Evolutionary conservation across 805 yeast species (phyloP).

Genomic region (Wickerhamiella hasegawae): DNA sequence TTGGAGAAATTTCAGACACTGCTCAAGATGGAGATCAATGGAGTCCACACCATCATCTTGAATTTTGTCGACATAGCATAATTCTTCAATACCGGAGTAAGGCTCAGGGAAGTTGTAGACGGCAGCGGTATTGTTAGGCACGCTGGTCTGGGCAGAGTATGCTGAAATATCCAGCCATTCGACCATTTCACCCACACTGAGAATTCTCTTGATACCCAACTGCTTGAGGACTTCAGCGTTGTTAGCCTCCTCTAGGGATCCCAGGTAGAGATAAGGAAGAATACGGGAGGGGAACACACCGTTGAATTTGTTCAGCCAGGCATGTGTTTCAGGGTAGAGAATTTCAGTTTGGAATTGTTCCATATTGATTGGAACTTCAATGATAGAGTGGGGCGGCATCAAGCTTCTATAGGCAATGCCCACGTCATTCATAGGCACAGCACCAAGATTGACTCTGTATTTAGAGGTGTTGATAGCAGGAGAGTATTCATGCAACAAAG

Average conservation of each 20-base stretch:
- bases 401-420: conserved; percentile 34
- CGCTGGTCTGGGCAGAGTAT: conserved; percentile 1
- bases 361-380: no score
- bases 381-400: conserved; percentile 50
- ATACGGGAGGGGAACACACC: conserved; percentile 35
- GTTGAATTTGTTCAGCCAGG: neutral
- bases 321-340: neutral
- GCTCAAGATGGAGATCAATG: conserved; percentile 42
- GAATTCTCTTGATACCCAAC: conserved; percentile 55
- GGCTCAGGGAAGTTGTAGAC: neutral
- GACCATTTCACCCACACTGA: conserved; percentile 73
- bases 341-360: neutral
- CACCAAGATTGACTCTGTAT: conserved; percentile 7
- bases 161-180: conserved; percentile 38
- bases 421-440: conserved; percentile 4
- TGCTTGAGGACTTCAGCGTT: conserved; percentile 43
- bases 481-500: conserved; percentile 41
- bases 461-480: conserved; percentile 25
- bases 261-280: conserved; percentile 69
- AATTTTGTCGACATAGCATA: conserved; percentile 52
- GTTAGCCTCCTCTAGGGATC: conserved; percentile 71
- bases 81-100: conserved; percentile 25
- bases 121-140: conserved; percentile 1
- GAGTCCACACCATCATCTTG: conserved; percentile 89
- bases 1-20: conserved; percentile 52